Conservation (phyloP, 192 early-diverging fungal species). For the Mortierella claussenii region DNA sequence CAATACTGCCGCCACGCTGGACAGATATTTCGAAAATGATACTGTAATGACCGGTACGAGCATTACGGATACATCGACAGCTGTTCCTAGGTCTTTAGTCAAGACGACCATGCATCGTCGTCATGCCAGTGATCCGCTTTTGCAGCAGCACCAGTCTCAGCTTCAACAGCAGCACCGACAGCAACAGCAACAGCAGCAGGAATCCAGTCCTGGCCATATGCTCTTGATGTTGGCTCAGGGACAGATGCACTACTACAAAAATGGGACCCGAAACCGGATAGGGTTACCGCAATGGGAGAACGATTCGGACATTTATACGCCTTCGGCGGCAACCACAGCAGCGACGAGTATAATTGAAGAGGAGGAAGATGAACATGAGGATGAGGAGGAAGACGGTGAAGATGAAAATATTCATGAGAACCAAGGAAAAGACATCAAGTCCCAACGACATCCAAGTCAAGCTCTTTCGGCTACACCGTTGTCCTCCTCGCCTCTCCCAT, state of each 20-base stretch:
- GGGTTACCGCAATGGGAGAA: constrained; percentile 22
- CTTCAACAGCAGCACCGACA: background rate
- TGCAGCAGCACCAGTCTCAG: background rate
- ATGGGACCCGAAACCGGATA: constrained; percentile 21
- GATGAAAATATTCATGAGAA: background rate
- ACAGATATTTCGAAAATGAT: background rate
- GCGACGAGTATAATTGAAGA: background rate
- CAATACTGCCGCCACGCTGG: background rate
- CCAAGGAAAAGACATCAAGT: too few species aligned
- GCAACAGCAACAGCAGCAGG: background rate
- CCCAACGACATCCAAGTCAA: too few species aligned
- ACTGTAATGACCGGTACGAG: background rate
- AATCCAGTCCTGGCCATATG: constrained; percentile 27
- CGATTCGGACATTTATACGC: background rate
- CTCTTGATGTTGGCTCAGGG: constrained; percentile 27
- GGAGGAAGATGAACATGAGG: constrained; percentile 6
- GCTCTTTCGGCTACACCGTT: background rate
- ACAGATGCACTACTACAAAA: constrained; percentile 28
- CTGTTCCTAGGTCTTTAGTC: background rate
- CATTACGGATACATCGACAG: background rate
- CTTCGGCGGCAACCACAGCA: background rate
- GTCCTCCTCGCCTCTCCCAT: background rate
- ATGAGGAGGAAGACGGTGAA: constrained; percentile 1
- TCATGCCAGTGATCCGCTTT: background rate
- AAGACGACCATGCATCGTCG: background rate